phyloP scores from a whole-genome alignment of 306 rosid species.

The Cucumis hystrix region DNA sequence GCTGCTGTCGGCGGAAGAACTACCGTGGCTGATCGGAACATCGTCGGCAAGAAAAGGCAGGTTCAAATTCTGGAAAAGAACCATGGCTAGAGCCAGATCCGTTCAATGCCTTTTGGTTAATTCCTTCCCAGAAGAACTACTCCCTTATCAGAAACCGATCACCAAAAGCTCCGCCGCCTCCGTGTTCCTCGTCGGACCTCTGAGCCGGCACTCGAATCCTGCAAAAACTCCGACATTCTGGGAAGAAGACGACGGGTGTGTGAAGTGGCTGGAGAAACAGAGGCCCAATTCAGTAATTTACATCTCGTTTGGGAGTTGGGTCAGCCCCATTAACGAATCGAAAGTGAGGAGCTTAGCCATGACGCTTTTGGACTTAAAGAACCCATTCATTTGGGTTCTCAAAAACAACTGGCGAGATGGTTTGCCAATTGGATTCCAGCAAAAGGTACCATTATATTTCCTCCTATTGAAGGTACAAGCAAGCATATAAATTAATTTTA shows the following conservation, averaged over 20 bases:
- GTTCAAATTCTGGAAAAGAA: conserved; percentile 67
- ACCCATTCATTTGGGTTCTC: conserved; percentile 73
- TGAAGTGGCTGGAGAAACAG: conserved; percentile 51
- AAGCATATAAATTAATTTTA: too few species aligned
- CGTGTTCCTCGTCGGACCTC: conserved; percentile 34
- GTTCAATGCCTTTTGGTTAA: conserved; percentile 54
- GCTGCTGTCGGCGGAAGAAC: conserved; percentile 33
- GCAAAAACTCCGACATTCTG: conserved; percentile 37
- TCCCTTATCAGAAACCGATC: not conserved
- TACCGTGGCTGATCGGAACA: conserved; percentile 85
- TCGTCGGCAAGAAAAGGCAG: conserved; percentile 43
- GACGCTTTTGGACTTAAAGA: conserved; percentile 39
- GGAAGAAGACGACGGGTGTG: conserved; percentile 61
- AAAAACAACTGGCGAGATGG: conserved; percentile 42
- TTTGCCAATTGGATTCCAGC: conserved; percentile 39
- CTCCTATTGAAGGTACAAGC: too few species aligned
- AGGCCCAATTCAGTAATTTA: conserved; percentile 34
- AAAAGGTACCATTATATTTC: conserved; percentile 8
- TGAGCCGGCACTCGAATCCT: conserved; percentile 9
- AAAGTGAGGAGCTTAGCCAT: conserved; percentile 40
- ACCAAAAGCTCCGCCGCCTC: conserved; percentile 12
- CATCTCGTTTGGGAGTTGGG: conserved; percentile 89
- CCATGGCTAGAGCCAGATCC: conserved; percentile 39
- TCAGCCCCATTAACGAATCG: conserved; percentile 54
- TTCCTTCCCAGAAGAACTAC: conserved; percentile 42